These are phyloP conservation scores for Mycena epipterygia DNA, from an alignment of 768 basidiomycete genomes.

Conservation along the genomic window DNA sequence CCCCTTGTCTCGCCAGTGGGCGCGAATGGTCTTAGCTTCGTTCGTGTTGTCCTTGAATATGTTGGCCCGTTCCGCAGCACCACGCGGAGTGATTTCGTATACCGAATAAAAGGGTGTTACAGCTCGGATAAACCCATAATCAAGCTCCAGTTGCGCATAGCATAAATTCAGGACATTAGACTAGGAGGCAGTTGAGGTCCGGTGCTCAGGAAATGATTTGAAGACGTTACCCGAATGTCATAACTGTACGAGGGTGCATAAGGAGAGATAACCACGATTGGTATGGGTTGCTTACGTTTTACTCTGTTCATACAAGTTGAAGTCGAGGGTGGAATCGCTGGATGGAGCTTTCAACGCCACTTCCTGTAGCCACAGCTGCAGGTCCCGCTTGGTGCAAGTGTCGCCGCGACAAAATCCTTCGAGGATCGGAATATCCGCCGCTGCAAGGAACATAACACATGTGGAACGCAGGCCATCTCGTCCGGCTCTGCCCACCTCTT, in stretches of 20 bases:
- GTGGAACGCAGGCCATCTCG: constrained; percentile 57
- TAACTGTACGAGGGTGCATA: constrained; percentile 41
- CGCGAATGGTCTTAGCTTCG: constrained; percentile 49
- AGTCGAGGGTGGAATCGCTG: constrained; percentile 53
- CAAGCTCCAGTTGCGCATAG: constrained; percentile 63
- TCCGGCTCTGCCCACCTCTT: constrained; percentile 62
- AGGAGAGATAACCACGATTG: not conserved
- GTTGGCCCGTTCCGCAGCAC: constrained; percentile 40
- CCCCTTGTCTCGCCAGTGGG: constrained; percentile 44
- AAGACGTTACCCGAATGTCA: constrained; percentile 48
- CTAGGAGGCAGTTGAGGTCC: constrained; percentile 37
- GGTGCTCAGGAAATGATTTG: not conserved
- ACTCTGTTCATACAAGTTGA: constrained; percentile 57
- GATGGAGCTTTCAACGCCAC: constrained; percentile 51
- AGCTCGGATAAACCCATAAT: constrained; percentile 58
- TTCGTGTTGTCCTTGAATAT: constrained; percentile 47
- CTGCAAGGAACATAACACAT: constrained; percentile 60
- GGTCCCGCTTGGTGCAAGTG: constrained; percentile 55
- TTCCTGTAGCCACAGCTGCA: constrained; percentile 57
- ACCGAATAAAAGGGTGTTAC: constrained; percentile 61
- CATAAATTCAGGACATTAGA: constrained; percentile 57
- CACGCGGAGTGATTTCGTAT: constrained; percentile 54
- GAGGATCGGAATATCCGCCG: constrained; percentile 58
- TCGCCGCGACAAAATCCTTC: constrained; percentile 65
- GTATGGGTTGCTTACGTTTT: constrained; percentile 47